Percentiles rank a stretch among this genome's conserved stretches.
phyloP scores from a whole-genome alignment of 352 stramenopile genomes.

The Blastocystis sp. region DNA sequence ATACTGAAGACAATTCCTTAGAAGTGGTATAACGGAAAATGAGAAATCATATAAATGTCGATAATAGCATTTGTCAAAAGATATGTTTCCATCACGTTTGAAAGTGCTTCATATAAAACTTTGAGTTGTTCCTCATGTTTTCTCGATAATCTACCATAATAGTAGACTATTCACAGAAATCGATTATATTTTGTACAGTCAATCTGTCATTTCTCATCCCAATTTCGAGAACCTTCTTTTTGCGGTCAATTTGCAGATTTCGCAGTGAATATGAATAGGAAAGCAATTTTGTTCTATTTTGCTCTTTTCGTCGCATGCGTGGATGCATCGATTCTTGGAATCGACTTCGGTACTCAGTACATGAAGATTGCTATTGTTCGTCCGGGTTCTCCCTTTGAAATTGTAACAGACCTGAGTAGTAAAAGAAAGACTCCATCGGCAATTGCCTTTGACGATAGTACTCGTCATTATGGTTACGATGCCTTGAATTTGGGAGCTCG shows the following conservation, averaged over 20 bases:
- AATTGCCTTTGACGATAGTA: constrained; percentile 78
- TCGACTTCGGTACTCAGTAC: constrained; percentile 89
- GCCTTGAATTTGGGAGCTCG: constrained; percentile 80
- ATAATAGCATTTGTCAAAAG: neutral
- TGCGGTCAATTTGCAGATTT: neutral
- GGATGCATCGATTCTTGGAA: constrained; percentile 65
- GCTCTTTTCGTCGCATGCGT: neutral
- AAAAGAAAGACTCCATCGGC: constrained; percentile 93
- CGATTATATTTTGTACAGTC: too few relatives aligned
- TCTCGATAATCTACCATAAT: too few relatives aligned
- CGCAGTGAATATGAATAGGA: constrained; percentile 7
- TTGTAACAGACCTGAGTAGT: constrained; percentile 92
- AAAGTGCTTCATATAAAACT: too few relatives aligned
- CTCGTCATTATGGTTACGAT: constrained; percentile 87
- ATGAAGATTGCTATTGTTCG: constrained; percentile 83
- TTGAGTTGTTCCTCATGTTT: too few relatives aligned
- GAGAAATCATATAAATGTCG: neutral
- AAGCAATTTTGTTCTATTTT: neutral
- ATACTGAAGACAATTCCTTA: too few relatives aligned
- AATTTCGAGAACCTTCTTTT: constrained; percentile 60
- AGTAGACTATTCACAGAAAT: too few relatives aligned
- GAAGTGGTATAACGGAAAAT: too few relatives aligned
- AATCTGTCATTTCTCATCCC: constrained; percentile 27
- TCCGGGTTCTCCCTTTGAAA: constrained; percentile 80
- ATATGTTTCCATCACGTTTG: neutral